Evolutionary conservation across 352 stramenopile genomes (phyloP).

Genomic region (Halophytophthora polymorphica): DNA sequence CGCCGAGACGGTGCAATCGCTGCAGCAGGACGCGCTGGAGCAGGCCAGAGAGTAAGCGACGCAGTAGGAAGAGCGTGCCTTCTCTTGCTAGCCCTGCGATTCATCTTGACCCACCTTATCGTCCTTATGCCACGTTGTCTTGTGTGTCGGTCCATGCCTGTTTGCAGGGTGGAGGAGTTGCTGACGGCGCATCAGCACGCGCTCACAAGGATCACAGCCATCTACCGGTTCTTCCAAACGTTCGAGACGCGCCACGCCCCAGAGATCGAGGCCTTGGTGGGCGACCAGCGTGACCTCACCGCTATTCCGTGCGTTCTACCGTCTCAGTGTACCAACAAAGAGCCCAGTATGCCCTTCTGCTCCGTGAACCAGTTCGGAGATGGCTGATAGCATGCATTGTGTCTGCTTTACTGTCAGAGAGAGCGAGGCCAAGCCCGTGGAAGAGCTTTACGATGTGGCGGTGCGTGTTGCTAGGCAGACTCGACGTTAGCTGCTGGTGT

Average conservation of each 20-base stretch:
- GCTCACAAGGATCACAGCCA: slow-evolving; percentile 50
- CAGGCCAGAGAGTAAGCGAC: slow-evolving; percentile 63
- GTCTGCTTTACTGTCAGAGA: slow-evolving; percentile 7
- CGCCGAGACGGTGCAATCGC: slow-evolving; percentile 69
- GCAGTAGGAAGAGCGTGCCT: not conserved
- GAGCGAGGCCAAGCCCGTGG: slow-evolving; percentile 31
- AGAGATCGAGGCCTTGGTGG: slow-evolving; percentile 30
- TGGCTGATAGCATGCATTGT: not conserved
- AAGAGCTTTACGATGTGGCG: slow-evolving; percentile 41
- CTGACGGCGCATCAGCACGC: slow-evolving; percentile 56
- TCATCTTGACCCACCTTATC: not conserved
- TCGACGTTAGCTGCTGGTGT: not conserved
- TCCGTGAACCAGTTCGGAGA: not conserved
- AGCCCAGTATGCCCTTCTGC: not conserved
- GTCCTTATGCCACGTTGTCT: not conserved
- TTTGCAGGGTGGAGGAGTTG: slow-evolving; percentile 64
- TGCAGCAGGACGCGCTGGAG: slow-evolving; percentile 73
- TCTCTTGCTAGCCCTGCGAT: not conserved
- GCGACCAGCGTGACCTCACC: slow-evolving; percentile 24
- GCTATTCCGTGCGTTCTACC: slow-evolving; percentile 18
- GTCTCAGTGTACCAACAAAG: not conserved
- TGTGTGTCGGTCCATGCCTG: not conserved
- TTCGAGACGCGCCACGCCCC: slow-evolving; percentile 42
- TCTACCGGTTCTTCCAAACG: slow-evolving; percentile 63
- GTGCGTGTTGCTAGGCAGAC: slow-evolving; percentile 13